A percentile compares a stretch with the other conserved stretches of the same genome.
phyloP scores from a whole-genome alignment of 2,329 filamentous ascomycete species.

The Graphilbum fragrans region DNA sequence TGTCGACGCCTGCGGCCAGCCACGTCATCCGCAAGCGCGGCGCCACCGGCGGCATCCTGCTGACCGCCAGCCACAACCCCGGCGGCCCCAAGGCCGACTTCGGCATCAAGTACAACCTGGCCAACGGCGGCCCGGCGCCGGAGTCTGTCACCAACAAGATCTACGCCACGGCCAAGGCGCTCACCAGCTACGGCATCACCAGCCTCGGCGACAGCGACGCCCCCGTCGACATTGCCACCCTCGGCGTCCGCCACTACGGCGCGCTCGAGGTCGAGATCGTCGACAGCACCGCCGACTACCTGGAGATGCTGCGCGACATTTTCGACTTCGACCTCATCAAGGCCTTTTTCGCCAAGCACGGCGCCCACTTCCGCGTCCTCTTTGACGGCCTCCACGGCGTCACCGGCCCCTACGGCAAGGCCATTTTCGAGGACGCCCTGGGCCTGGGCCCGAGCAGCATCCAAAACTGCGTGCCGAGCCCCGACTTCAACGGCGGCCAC shows the following conservation, averaged over 20 bases:
- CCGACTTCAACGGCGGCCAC: slow-evolving; percentile 95
- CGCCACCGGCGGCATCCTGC: slow-evolving; percentile 89
- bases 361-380: slow-evolving; percentile 80
- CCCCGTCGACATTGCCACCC: slow-evolving; percentile 69
- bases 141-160: slow-evolving; percentile 98
- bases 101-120: slow-evolving; percentile 98
- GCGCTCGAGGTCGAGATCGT: slow-evolving; percentile 87
- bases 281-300: slow-evolving; percentile 85
- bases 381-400: slow-evolving; percentile 94
- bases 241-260: slow-evolving; percentile 78
- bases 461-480: slow-evolving; percentile 85
- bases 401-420: slow-evolving; percentile 86
- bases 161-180: slow-evolving; percentile 77
- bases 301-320: slow-evolving; percentile 93
- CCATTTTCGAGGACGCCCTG: slow-evolving; percentile 90
- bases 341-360: slow-evolving; percentile 75
- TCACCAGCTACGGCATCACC: slow-evolving; percentile 86
- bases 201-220: slow-evolving; percentile 61
- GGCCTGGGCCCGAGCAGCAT: slow-evolving; percentile 60
- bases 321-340: slow-evolving; percentile 97
- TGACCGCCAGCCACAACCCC: slow-evolving; percentile 97
- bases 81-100: slow-evolving; percentile 93
- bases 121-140: slow-evolving; percentile 90
- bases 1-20: slow-evolving; percentile 91
- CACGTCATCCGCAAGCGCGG: slow-evolving; percentile 91